Evolutionary conservation across 2,329 filamentous ascomycete species (phyloP).

Genomic region (Botrytis aclada): DNA sequence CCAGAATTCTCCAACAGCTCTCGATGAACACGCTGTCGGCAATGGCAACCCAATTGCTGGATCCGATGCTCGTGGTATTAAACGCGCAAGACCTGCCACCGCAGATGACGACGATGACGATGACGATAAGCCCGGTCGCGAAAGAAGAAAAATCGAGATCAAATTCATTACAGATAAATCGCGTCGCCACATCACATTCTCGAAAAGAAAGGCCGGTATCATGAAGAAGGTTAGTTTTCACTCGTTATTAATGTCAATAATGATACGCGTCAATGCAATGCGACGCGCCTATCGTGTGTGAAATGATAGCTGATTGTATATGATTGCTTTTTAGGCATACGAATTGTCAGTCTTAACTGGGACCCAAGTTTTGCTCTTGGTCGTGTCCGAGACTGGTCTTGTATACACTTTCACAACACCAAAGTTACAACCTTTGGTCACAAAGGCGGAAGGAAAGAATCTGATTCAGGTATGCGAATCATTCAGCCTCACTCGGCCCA

Average conservation of each 20-base stretch:
- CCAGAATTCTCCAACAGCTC: constrained; percentile 69
- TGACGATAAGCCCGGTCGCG: constrained; percentile 94
- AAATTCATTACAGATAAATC: constrained; percentile 99
- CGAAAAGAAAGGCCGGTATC: constrained; percentile 98
- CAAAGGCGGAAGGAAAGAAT: constrained; percentile 98
- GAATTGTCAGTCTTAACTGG: constrained; percentile 96
- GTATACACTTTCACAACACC: constrained; percentile 99
- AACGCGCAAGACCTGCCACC: constrained; percentile 78
- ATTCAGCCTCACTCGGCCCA: not conserved
- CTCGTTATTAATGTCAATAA: constrained; percentile 8
- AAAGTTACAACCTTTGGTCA: constrained; percentile 96
- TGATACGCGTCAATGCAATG: constrained; percentile 30
- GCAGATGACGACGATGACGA: constrained; percentile 96
- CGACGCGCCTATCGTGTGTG: constrained; percentile 23
- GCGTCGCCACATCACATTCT: constrained; percentile 98
- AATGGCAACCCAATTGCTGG: constrained; percentile 61
- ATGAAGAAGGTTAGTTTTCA: constrained; percentile 91
- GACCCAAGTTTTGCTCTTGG: constrained; percentile 92
- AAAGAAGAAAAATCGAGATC: constrained; percentile 99
- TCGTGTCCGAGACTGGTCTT: constrained; percentile 94
- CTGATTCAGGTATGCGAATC: constrained; percentile 77
- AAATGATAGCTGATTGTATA: constrained; percentile 27
- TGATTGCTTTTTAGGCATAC: constrained; percentile 66
- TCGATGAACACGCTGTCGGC: constrained; percentile 71
- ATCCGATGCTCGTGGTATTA: constrained; percentile 74